Conservation (phyloP, 176 grass and related monocot species). For the Ensete ventricosum region DNA sequence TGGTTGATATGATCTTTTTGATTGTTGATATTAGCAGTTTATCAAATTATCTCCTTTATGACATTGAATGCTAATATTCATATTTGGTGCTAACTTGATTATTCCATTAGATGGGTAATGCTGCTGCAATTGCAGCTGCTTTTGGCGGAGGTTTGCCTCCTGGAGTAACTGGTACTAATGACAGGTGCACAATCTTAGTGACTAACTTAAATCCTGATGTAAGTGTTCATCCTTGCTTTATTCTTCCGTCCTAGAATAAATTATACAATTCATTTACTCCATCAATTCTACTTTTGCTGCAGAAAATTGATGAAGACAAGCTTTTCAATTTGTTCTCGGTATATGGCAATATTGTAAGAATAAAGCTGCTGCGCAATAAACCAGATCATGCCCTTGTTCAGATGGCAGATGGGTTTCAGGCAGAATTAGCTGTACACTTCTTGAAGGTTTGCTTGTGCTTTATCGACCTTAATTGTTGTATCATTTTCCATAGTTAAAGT, state of each 20-base stretch:
- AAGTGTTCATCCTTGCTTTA: conserved; percentile 34
- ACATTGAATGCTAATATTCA: too few relatives aligned
- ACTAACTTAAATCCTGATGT: conserved; percentile 94
- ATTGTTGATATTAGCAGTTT: too few relatives aligned
- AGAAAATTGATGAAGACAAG: conserved; percentile 91
- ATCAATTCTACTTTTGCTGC: conserved; percentile 24
- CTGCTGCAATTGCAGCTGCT: conserved; percentile 60
- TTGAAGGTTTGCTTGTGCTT: conserved; percentile 43
- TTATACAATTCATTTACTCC: not conserved
- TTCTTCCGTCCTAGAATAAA: not conserved
- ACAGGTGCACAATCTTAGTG: conserved; percentile 80
- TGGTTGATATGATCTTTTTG: not conserved
- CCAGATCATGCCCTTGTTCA: conserved; percentile 92
- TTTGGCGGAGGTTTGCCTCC: conserved; percentile 70
- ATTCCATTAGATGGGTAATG: conserved; percentile 56
- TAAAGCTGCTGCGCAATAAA: conserved; percentile 84
- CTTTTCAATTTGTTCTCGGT: conserved; percentile 94
- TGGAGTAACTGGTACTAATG: conserved; percentile 65
- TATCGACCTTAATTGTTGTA: not conserved
- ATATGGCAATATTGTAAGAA: conserved; percentile 93
- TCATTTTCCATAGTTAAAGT: too few relatives aligned
- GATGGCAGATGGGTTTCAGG: conserved; percentile 89
- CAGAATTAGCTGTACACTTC: conserved; percentile 85
- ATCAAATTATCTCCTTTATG: too few relatives aligned
- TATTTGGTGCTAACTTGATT: not conserved